phyloP scores from a whole-genome alignment of 768 basidiomycete genomes.

The Peribolospora kevripleyi region DNA sequence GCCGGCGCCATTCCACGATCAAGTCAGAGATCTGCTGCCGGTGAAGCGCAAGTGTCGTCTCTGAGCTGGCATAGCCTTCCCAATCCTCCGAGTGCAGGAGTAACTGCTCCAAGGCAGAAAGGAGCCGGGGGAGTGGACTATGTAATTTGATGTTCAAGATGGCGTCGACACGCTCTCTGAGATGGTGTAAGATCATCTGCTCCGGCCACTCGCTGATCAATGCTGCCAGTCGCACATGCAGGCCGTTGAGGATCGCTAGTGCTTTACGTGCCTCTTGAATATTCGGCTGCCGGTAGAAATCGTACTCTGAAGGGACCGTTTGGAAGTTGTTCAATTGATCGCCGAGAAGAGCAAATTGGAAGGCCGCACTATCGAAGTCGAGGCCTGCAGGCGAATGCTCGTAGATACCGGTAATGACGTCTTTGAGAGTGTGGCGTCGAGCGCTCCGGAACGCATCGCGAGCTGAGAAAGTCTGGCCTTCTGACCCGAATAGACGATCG shows the following conservation, averaged over 20 bases:
- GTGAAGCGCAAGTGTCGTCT: conserved; percentile 47
- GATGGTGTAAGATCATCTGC: conserved; percentile 82
- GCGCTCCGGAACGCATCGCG: neutral
- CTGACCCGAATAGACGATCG: neutral
- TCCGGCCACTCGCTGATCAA: conserved; percentile 76
- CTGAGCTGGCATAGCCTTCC: conserved; percentile 86
- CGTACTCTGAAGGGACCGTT: conserved; percentile 18
- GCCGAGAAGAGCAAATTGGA: neutral
- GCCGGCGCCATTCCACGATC: conserved; percentile 69
- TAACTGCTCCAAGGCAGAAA: conserved; percentile 63
- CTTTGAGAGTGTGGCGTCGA: neutral
- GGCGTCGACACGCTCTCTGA: conserved; percentile 42
- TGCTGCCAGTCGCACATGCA: conserved; percentile 30
- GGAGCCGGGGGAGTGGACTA: conserved; percentile 54
- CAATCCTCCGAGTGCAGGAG: conserved; percentile 75
- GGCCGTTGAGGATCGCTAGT: conserved; percentile 26
- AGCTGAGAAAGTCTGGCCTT: neutral
- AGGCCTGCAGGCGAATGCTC: conserved; percentile 3
- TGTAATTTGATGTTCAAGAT: conserved; percentile 37
- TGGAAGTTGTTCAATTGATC: conserved; percentile 18
- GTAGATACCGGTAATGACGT: neutral
- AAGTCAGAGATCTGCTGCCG: conserved; percentile 41
- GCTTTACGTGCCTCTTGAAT: conserved; percentile 43
- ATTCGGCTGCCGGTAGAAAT: conserved; percentile 32
- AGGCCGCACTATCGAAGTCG: conserved; percentile 15